Base-by-base conservation (phyloP, 768 basidiomycete genomes). In the Pisolithus marmoratus region DNA sequence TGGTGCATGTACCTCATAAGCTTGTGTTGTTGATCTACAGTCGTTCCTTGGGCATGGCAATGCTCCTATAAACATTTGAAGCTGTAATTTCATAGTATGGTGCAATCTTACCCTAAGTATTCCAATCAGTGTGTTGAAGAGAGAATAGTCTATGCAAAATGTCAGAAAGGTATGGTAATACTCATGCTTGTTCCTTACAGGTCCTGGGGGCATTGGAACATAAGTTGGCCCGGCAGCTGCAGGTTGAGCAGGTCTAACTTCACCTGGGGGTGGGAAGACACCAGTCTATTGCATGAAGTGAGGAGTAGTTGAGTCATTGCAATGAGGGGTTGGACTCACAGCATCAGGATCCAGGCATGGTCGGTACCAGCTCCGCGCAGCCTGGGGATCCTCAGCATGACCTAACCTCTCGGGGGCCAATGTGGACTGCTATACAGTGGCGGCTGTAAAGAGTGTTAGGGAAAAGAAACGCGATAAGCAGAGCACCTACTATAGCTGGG, bases 21-120 rank as follows among this genome's bases (percentile, higher is more conserved):
- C 62, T 87, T 86, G 36, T 87, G 77, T 57, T 88, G 87, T 60
- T 91, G 87, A 44, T 87, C 84, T 14, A 90, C 78, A 24, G 85
- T 85, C 0, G 86, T 87, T 19, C 81, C 66, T 64, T 88, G 85
- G 1, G 85, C 85, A 5, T 80, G 66, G 4, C 84, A 84, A 64
- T 87, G 89, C 71, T 90, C 85, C 89, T 91, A 56, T 3, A 43
- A 19, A 49, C 49, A 46, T 48, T 58, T 54, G 46, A 57, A 24
- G 49, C 48, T 14, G 46, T 36, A 23, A n/a, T 38, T 8, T n/a
- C 50, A 38, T 19, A 55, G 14, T 34, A 40, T n/a, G 12, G 45
- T 49, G 52, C 58, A 34, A 36, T 12, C 78, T 56, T 59, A 87
- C 87, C 51, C 86, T 71, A 23, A 88, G 67, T 52, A 90, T 76